These are phyloP conservation scores for Cryptomeria japonica DNA, from an alignment of 75 land plant species.

Conservation along the genomic window DNA sequence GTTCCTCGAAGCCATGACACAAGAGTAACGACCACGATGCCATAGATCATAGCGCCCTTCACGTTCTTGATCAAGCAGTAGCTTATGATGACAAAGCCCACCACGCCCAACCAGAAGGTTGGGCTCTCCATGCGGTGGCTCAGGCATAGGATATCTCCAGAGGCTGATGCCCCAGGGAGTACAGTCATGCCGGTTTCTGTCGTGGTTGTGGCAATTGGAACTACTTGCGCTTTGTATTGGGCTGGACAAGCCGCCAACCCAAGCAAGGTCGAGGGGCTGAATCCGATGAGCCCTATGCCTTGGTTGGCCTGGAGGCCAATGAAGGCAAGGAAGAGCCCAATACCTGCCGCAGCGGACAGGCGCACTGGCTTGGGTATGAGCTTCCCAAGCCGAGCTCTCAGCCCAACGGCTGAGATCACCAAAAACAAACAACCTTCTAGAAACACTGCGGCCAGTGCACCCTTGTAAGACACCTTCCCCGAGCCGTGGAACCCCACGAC, in stretches of 20 bases:
- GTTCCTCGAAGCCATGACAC: conserved; percentile 85
- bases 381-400: conserved; percentile 62
- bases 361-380: conserved; percentile 65
- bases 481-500: conserved; percentile 88
- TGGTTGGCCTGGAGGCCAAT: conserved; percentile 63
- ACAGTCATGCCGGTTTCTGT: background rate
- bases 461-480: conserved; percentile 55
- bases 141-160: conserved; percentile 45
- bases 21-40: conserved; percentile 77
- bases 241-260: conserved; percentile 73
- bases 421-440: conserved; percentile 70
- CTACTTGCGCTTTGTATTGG: background rate
- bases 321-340: conserved; percentile 86
- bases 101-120: conserved; percentile 79
- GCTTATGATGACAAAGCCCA: conserved; percentile 67
- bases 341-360: conserved; percentile 63
- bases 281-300: conserved; percentile 79
- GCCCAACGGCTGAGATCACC: conserved; percentile 53
- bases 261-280: conserved; percentile 60
- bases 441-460: conserved; percentile 71
- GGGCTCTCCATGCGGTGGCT: conserved; percentile 72
- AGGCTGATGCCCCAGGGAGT: conserved; percentile 27
- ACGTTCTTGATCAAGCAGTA: conserved; percentile 55
- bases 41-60: conserved; percentile 86
- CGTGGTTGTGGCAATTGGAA: background rate